These are phyloP conservation scores for Diatrype stigma DNA, from an alignment of 2,329 filamentous ascomycete genomes.

Conservation along the genomic window DNA sequence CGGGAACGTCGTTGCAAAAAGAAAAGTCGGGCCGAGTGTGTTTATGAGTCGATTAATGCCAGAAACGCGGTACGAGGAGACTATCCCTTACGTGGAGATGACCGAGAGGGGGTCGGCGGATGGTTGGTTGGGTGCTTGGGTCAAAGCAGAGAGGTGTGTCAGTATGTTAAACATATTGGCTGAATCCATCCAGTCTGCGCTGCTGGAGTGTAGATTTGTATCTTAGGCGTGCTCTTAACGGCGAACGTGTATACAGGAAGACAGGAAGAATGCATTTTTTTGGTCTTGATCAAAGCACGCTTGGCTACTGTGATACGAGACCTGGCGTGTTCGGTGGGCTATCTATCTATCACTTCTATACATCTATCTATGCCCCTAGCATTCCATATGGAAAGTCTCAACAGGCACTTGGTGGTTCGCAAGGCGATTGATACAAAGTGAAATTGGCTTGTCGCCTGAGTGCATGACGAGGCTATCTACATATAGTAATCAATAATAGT, in stretches of 20 bases:
- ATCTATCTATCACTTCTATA: too few species aligned
- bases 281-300: not conserved
- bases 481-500: too few species aligned
- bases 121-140: not conserved
- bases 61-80: not conserved
- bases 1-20: slow-evolving; percentile 1
- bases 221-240: not conserved
- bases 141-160: too few species aligned
- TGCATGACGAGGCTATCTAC: too few species aligned
- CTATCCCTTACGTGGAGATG: not conserved
- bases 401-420: too few species aligned
- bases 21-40: not conserved
- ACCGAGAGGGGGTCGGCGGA: not conserved
- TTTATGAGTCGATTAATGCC: not conserved
- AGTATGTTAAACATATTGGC: not conserved
- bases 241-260: not conserved
- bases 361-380: too few species aligned
- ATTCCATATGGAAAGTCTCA: too few species aligned
- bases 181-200: not conserved
- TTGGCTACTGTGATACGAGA: not conserved
- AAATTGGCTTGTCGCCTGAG: too few species aligned
- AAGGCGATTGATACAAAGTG: too few species aligned
- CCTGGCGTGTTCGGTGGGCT: too few species aligned
- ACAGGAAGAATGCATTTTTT: not conserved
- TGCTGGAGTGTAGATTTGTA: slow-evolving; percentile 1